A percentile compares a stretch with the other conserved stretches of the same genome.
Conservation (phyloP, 2,329 filamentous ascomycete genomes). For the Tolypocladium nubicola region DNA sequence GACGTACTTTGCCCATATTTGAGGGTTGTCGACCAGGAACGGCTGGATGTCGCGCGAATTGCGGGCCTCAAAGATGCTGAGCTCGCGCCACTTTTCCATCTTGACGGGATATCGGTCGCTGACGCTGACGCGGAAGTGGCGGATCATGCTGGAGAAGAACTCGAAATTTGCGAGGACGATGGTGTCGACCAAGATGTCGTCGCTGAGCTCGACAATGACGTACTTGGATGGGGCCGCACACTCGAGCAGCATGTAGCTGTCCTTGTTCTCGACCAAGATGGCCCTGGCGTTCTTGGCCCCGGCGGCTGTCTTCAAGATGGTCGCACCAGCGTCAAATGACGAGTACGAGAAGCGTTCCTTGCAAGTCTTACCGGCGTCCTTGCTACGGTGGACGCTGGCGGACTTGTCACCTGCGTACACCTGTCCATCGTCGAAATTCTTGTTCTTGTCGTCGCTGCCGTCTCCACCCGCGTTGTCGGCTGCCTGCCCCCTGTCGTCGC, state of each 20-base stretch:
- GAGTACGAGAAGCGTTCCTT: constrained; percentile 97
- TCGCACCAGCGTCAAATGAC: constrained; percentile 93
- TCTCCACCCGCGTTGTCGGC: constrained; percentile 3
- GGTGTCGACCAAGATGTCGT: constrained; percentile 79
- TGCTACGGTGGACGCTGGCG: constrained; percentile 57
- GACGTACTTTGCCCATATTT: constrained; percentile 92
- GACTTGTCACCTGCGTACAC: constrained; percentile 36
- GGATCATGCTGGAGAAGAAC: constrained; percentile 96
- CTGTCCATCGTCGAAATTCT: constrained; percentile 26
- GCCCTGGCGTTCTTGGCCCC: constrained; percentile 82
- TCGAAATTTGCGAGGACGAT: constrained; percentile 97
- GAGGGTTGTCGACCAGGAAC: constrained; percentile 85
- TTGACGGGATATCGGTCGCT: constrained; percentile 94
- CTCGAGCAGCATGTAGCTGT: constrained; percentile 94
- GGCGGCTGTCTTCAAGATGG: constrained; percentile 78
- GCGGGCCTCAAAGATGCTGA: constrained; percentile 81
- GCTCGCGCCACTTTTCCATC: constrained; percentile 77
- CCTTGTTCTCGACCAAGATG: constrained; percentile 91
- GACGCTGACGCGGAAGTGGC: constrained; percentile 81
- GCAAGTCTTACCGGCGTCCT: constrained; percentile 93
- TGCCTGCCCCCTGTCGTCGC: constrained; percentile 3
- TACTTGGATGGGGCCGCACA: constrained; percentile 85
- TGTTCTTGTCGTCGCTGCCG: constrained; percentile 7
- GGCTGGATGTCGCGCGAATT: constrained; percentile 92
- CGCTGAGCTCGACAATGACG: constrained; percentile 86